phyloP scores from a whole-genome alignment of 1,284 basidiomycete species.

The Mycena citricolor region DNA sequence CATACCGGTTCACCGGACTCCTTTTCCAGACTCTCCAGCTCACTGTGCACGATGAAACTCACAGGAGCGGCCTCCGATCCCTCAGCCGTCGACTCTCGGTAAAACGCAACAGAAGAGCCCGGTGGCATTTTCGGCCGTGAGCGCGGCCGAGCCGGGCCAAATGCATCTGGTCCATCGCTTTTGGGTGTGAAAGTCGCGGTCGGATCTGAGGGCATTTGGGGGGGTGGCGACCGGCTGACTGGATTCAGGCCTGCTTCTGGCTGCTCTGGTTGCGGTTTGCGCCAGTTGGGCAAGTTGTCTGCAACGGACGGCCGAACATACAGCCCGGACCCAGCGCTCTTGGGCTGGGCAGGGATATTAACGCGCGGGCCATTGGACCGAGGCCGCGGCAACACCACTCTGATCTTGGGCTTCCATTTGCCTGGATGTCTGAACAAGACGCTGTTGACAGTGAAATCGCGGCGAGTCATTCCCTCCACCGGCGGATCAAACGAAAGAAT shows the following conservation, averaged over 20 bases:
- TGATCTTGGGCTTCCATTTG: conserved; percentile 51
- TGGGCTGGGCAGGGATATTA: conserved; percentile 43
- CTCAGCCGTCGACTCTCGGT: conserved; percentile 57
- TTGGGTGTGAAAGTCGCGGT: conserved; percentile 33
- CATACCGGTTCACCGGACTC: conserved; percentile 20
- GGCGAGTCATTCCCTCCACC: conserved; percentile 60
- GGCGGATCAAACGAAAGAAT: conserved; percentile 77
- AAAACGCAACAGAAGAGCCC: conserved; percentile 72
- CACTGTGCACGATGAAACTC: conserved; percentile 75
- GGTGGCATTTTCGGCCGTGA: conserved; percentile 59
- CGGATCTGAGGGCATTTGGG: conserved; percentile 38
- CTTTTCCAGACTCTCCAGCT: conserved; percentile 55
- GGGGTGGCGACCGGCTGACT: conserved; percentile 62
- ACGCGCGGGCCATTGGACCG: conserved; percentile 38
- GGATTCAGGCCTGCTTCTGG: conserved; percentile 41
- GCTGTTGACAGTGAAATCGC: conserved; percentile 69
- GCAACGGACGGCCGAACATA: conserved; percentile 53
- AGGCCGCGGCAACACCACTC: conserved; percentile 53
- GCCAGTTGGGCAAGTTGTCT: conserved; percentile 60
- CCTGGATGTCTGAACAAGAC: conserved; percentile 58
- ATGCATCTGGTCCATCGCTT: conserved; percentile 35
- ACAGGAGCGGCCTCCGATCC: conserved; percentile 47
- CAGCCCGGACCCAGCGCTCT: conserved; percentile 33
- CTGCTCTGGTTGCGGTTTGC: conserved; percentile 35
- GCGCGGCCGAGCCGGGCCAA: conserved; percentile 34